Evolutionary conservation across 2,329 filamentous ascomycete species (phyloP), one percentile per base, ranked within the genome.

Genomic region (Ophiostoma angusticollis): DNA sequence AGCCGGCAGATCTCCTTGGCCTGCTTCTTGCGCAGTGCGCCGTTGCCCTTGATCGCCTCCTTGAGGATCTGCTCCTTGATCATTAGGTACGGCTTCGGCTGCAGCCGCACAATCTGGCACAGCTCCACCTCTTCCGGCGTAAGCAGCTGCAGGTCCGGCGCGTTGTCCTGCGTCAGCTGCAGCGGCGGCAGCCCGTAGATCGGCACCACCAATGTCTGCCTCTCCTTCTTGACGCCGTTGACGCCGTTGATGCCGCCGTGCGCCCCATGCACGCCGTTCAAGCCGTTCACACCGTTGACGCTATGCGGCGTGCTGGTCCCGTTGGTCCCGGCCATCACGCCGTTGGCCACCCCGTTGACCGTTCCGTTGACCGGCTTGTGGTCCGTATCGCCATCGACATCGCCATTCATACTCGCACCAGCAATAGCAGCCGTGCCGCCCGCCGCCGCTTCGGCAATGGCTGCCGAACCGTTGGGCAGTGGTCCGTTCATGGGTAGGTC

Each of bases 11-110:
- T 79, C 54, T 93, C 83, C 54, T 80, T 83, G 2, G 86, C 86
- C 50, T 89, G 80, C 62, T 95, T 96, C 70, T 91, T 94, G 67
- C 94, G 96, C 7, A 98, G 62, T 11, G 70, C 74, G 1, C 91
- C 91, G 42, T 91, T 89, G 42, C 79, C 78, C 61, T 89, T 91
- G 56, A 94, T 74, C 0, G 89, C 84, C 56, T 96, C 89, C 51
- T 84, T 84, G 37, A 96, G 61, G n/a, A 96, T 68, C 45, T 83
- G 78, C 57, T 95, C 86, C 60, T 98, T 98, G 59, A 96, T 85
- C 54, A 85, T 85, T 5, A 95, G 61, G 57, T 95, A 98, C 1
- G 91, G 84, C 63, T 98, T 98, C 1, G 91, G 91, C 58, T 91
- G 82, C 37, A 98, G 63, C 30, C 86, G 75, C 12, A 93, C 71